Evolutionary conservation across 2,329 filamentous ascomycete species (phyloP), one percentile per base, ranked within the genome.

Genomic region (Neofusicoccum cordaticola): DNA sequence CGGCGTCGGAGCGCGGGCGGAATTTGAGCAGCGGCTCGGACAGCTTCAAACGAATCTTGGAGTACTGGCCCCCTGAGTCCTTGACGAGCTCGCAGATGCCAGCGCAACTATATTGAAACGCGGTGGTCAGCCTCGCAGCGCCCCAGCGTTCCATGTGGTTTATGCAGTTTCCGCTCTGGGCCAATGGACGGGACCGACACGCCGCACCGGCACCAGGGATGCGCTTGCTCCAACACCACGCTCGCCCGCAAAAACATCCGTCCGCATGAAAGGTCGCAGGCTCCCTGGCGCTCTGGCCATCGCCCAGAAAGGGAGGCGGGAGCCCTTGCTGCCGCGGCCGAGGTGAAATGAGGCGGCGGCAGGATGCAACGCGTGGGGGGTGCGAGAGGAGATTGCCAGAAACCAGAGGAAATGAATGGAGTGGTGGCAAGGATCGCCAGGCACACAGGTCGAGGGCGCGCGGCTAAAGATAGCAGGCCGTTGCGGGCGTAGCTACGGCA

Each of bases 1-100:
- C 70, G 1, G 77, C 77, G 67, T 81, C 79, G 53, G 72, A 71
- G 37, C 78, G 74, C 4, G 79, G 78, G 41, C 79, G 75, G 66
- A 76, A 81, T 66, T 81, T 80, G 56, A 81, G 72, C 57, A 81
- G 69, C 31, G 79, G 74, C 39, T 79, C 78, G 64, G 78, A 80
- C 45, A 81, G 70, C 68, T 81, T 81, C 47, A 81, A 68, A 22
- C 77, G 73, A 56, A 80, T 78, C 61, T 75, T 73, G 5, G 74
- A 75, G 66, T 75, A 77, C 60, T 75, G 78, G 37, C 72, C 74
- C 17, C 72, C 64, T 15, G 72, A 67, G 62, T 80, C 76, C 60
- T 75, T 78, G 44, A 76, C 73, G 35, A 81, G 74, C 66, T 81
- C 79, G 67, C 79, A 81, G 64, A 79, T 79, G 48, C 79, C 79